A percentile compares a stretch with the other conserved stretches of the same genome.
phyloP scores from a whole-genome alignment of 2,329 filamentous ascomycete genomes.

The Cercospora sp. region DNA sequence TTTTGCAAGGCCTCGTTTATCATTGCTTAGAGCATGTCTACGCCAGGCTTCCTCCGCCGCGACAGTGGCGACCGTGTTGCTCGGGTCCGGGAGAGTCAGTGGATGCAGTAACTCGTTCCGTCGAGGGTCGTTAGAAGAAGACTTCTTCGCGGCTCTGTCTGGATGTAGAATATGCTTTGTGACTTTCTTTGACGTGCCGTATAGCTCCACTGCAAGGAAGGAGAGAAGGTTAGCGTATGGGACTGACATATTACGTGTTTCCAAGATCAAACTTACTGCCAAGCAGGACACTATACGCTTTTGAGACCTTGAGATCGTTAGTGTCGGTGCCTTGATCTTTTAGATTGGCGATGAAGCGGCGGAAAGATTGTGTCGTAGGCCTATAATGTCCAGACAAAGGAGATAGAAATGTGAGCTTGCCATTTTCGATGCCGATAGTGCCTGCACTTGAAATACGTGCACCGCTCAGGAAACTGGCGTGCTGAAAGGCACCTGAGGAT shows the following conservation, averaged over 20 bases:
- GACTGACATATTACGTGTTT: background rate
- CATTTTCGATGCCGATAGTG: conserved; percentile 77
- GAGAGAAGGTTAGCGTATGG: background rate
- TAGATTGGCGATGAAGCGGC: conserved; percentile 72
- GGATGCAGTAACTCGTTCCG: conserved; percentile 13
- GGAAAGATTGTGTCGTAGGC: conserved; percentile 78
- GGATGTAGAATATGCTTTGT: conserved; percentile 57
- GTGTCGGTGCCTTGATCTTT: conserved; percentile 74
- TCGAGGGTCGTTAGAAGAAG: conserved; percentile 2
- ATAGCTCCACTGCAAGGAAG: conserved; percentile 64
- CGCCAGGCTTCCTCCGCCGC: conserved; percentile 29
- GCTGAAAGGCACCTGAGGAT: conserved; percentile 80
- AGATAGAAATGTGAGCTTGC: conserved; percentile 69
- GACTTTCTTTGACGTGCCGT: conserved; percentile 67
- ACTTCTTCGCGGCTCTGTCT: conserved; percentile 4
- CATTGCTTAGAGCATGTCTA: conserved; percentile 14
- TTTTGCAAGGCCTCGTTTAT: conserved; percentile 14
- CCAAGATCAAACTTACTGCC: conserved; percentile 38
- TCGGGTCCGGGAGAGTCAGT: conserved; percentile 3
- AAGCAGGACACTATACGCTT: conserved; percentile 69
- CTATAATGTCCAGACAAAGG: conserved; percentile 75
- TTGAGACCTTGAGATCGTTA: conserved; percentile 72
- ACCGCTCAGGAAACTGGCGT: conserved; percentile 86
- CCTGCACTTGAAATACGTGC: conserved; percentile 79
- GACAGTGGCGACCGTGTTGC: conserved; percentile 8